Evolutionary conservation across 73 alveolate species (phyloP), one percentile per base, ranked within the genome.

Genomic region (Blepharisma japonicum): DNA sequence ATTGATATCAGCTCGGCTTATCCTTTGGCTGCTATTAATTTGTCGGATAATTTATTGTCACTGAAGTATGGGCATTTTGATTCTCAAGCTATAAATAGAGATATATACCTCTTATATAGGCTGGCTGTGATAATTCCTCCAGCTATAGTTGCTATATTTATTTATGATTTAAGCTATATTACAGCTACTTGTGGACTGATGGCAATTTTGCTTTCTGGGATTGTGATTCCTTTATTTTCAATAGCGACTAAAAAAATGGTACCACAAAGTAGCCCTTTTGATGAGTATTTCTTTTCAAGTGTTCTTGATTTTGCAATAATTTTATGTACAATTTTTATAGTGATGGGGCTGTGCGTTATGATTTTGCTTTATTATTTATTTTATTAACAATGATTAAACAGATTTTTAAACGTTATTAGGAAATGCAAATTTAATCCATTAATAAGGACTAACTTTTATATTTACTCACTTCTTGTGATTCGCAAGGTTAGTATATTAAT

Each of bases 21-120:
- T 38, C 72, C 72, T 7, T 7, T 56, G 6, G 7, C 6, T 7
- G 20, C 72, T 20, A 56, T 56, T 20, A 38, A 8, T 6, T 6
- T 56, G 6, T 56, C 72, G 6, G 72, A 56, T 56, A 56, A 56
- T 20, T 38, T 56, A 7, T 7, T 56, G 72, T 6, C 72, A 14
- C 6, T 56, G 46, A 6, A 9, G 9, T 7, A 20, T 9, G 72
- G 46, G 42, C 8, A 56, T 8, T 9, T 9, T 7, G 6, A 7
- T 9, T 8, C 7, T 14, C 25, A 9, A 8, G 6, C 46, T 7
- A 56, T 56, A 56, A 14, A 8, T 7, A 56, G 18, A 7, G 42
- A 56, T 14, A 56, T 38, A 14, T 56, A 7, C 42, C 6, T 56
- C 6, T 7, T 56, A 6, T 56, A 7, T 9, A 7, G 72, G 18